These are phyloP conservation scores for Capsicum rhomboideum DNA, from an alignment of 257 asterid genomes.

Conservation along the genomic window DNA sequence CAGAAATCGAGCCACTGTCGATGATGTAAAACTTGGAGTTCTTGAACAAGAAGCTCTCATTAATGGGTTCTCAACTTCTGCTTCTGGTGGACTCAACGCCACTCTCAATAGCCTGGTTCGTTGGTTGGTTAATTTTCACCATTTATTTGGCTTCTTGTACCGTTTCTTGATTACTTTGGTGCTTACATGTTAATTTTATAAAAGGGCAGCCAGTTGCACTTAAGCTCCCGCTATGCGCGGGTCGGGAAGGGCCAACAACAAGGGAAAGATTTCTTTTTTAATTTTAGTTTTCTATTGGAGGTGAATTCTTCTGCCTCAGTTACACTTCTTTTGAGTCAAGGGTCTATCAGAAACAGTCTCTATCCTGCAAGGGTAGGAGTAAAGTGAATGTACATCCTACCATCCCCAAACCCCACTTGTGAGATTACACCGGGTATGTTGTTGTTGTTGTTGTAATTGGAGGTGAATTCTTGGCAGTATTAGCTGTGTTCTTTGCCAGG, in stretches of 20 bases:
- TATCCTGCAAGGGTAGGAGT: too few species aligned
- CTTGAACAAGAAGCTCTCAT: constrained; percentile 6
- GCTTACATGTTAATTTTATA: neutral
- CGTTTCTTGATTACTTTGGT: neutral
- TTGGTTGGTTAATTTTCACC: neutral
- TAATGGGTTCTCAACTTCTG: neutral
- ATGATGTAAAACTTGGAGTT: neutral
- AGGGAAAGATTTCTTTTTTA: neutral
- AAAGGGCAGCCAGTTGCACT: too few species aligned
- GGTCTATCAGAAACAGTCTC: too few species aligned
- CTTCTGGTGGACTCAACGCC: neutral
- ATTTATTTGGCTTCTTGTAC: neutral
- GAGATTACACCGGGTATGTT: too few species aligned
- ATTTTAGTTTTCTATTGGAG: neutral
- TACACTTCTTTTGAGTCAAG: too few species aligned
- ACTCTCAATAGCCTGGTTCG: constrained; percentile 5
- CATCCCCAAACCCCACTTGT: too few species aligned
- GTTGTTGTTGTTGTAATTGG: neutral
- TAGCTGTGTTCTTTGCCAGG: too few species aligned
- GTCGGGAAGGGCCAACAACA: too few species aligned
- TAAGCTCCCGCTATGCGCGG: too few species aligned
- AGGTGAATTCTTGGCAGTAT: neutral
- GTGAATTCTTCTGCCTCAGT: too few species aligned
- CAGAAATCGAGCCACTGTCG: neutral
- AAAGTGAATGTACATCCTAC: too few species aligned